A percentile compares a stretch with the other conserved stretches of the same genome.
Conservation (phyloP, 352 stramenopile genomes). For the Globisporangium abappressorium region DNA sequence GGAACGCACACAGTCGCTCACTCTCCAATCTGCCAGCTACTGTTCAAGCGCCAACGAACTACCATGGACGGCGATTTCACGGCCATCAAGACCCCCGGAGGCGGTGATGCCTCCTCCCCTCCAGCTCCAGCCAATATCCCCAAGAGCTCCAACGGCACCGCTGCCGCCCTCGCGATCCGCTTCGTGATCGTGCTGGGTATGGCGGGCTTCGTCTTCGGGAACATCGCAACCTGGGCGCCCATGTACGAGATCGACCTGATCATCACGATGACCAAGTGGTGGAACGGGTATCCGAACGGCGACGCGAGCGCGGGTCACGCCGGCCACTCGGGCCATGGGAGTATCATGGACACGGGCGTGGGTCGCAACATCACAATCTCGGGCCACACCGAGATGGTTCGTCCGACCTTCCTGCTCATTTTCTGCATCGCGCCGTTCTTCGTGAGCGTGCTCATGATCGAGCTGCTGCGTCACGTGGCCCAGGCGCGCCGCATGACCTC, state of each 20-base stretch:
- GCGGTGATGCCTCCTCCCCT: not conserved
- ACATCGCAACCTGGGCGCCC: slow-evolving; percentile 54
- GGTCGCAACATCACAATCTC: slow-evolving; percentile 48
- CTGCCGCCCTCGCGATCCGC: slow-evolving; percentile 28
- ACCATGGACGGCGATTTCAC: slow-evolving; percentile 9
- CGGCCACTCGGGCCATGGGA: slow-evolving; percentile 32
- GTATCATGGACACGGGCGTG: slow-evolving; percentile 46
- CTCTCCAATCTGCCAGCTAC: slow-evolving; percentile 1
- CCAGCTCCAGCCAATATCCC: not conserved
- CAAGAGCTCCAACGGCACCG: not conserved
- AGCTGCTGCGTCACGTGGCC: slow-evolving; percentile 43
- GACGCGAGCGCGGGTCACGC: slow-evolving; percentile 4
- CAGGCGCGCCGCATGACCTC: slow-evolving; percentile 35
- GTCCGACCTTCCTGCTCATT: slow-evolving; percentile 62
- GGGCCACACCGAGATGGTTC: slow-evolving; percentile 68
- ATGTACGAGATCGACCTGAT: slow-evolving; percentile 49
- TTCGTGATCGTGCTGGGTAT: slow-evolving; percentile 34
- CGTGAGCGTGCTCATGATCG: slow-evolving; percentile 47
- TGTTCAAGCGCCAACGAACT: not conserved
- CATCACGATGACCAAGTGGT: slow-evolving; percentile 56
- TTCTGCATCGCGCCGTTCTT: slow-evolving; percentile 66
- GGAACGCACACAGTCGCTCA: not conserved
- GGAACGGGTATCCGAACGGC: slow-evolving; percentile 49
- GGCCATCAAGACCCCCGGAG: slow-evolving; percentile 6
- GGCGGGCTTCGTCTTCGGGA: slow-evolving; percentile 54